Evolutionary conservation across 805 yeast species (phyloP).

Genomic region (Cyberlindnera veronae): DNA sequence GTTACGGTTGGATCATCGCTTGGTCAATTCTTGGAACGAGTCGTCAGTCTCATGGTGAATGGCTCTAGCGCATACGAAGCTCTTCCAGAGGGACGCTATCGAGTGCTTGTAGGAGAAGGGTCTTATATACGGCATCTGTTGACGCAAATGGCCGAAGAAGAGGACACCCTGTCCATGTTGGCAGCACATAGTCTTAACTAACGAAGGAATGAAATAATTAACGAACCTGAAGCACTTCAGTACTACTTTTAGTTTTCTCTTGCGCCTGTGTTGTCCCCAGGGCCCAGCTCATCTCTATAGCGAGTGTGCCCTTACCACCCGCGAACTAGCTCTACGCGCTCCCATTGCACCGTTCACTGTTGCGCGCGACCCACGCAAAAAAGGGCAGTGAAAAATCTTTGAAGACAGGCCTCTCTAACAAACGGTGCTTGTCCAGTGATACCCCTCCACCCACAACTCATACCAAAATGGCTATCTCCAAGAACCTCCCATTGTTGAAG

Average conservation of each 20-base stretch:
- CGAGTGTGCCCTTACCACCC: conserved; percentile 7
- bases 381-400: conserved; percentile 16
- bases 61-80: conserved; percentile 1
- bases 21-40: not conserved
- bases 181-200: not conserved
- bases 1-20: not conserved
- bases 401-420: not conserved
- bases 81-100: not conserved
- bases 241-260: not conserved
- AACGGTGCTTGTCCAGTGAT: not conserved
- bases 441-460: conserved; percentile 4
- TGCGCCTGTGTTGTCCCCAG: not conserved
- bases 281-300: too few species aligned
- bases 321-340: conserved; percentile 4
- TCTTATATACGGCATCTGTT: conserved; percentile 7
- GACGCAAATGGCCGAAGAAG: conserved; percentile 1
- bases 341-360: not conserved
- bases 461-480: conserved; percentile 69
- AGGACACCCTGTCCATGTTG: not conserved
- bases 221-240: not conserved
- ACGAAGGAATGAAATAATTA: not conserved
- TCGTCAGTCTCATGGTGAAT: conserved; percentile 1
- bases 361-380: conserved; percentile 13
- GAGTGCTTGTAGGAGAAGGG: conserved; percentile 6
- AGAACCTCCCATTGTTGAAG: conserved; percentile 98